These are phyloP conservation scores for Avena eriantha DNA, from an alignment of 176 grass and related monocot species.

Conservation along the genomic window DNA sequence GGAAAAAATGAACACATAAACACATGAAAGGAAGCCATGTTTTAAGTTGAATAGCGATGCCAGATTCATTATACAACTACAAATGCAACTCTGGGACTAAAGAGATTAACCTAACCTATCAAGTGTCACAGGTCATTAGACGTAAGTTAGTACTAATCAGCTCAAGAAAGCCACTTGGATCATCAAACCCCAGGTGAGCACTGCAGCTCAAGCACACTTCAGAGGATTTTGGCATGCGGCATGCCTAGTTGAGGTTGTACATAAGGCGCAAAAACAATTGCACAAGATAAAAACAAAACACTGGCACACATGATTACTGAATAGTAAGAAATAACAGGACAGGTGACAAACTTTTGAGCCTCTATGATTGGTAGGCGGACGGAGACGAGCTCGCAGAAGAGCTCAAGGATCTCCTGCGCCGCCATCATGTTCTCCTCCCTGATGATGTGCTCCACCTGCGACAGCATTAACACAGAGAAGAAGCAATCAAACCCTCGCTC, in stretches of 20 bases:
- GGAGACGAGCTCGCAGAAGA: constrained; percentile 88
- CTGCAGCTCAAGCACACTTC: background rate
- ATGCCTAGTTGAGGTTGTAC: constrained; percentile 8
- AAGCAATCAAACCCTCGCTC: background rate
- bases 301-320: background rate
- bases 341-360: constrained; percentile 64
- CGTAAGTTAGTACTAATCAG: background rate
- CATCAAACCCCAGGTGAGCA: background rate
- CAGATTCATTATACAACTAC: background rate
- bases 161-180: background rate
- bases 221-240: background rate
- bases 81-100: constrained; percentile 30
- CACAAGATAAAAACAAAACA: background rate
- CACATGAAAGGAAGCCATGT: background rate
- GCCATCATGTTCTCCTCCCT: constrained; percentile 99
- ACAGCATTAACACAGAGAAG: background rate
- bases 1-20: background rate
- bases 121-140: background rate
- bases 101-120: background rate
- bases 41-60: background rate
- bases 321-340: background rate
- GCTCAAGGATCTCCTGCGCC: constrained; percentile 97
- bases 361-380: constrained; percentile 93
- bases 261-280: background rate
- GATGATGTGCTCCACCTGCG: constrained; percentile 96